These are phyloP conservation scores for Furcasterigmium sp. DNA, from an alignment of 2,329 filamentous ascomycete genomes.

Conservation along the genomic window DNA sequence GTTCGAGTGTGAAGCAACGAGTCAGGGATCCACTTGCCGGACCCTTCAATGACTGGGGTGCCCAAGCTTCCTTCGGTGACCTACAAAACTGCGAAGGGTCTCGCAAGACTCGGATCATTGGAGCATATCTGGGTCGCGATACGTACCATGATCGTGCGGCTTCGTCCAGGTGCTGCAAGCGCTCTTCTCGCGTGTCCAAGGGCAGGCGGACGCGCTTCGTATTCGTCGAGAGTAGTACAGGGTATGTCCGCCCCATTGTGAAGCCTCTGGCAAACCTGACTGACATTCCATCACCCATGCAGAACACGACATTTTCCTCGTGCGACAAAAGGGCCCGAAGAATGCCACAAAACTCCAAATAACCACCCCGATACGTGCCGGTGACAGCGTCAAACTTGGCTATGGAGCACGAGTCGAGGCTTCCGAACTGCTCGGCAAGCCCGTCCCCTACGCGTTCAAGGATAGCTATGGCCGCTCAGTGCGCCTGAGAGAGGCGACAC, in stretches of 20 bases:
- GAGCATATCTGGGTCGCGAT: no score
- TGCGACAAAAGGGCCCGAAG: constrained; percentile 30
- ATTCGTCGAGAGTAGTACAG: constrained; percentile 1
- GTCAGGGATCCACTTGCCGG: no score
- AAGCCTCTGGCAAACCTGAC: neutral
- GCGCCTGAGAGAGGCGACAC: constrained; percentile 57
- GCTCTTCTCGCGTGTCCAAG: neutral
- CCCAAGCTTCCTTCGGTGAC: no score
- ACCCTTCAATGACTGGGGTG: no score
- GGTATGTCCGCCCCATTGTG: neutral
- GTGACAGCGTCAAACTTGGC: constrained; percentile 24
- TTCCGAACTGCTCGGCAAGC: constrained; percentile 58
- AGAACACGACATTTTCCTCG: constrained; percentile 35
- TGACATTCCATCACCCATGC: neutral
- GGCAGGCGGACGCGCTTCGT: neutral
- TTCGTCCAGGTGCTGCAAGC: neutral
- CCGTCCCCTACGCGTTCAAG: constrained; percentile 51
- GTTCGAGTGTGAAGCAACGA: no score
- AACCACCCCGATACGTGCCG: constrained; percentile 26
- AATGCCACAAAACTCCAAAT: constrained; percentile 30
- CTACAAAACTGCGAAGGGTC: no score
- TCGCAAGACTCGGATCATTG: no score
- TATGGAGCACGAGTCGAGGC: constrained; percentile 44
- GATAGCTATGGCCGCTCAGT: constrained; percentile 45
- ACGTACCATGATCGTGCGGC: no score